Percentiles rank a stretch among this genome's conserved stretches.
Evolutionary conservation across 306 rosid genomes (phyloP).

Genomic region (Corylus avellana): DNA sequence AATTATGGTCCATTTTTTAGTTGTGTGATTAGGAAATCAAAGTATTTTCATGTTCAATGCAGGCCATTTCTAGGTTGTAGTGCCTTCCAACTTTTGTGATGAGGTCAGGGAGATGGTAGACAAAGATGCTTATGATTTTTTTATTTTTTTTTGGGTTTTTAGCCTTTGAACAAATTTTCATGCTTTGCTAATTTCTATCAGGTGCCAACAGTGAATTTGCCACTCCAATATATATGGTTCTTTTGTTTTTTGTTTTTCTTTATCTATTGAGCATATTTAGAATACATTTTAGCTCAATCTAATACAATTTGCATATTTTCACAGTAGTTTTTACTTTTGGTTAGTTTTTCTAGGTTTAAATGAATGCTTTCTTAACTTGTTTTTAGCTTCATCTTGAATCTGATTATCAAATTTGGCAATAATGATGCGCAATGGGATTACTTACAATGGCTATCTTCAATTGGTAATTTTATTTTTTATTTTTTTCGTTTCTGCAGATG

Average conservation of each 20-base stretch:
- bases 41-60: neutral
- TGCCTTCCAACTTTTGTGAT: neutral
- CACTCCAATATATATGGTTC: neutral
- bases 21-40: neutral
- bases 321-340: neutral
- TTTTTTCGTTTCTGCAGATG: constrained; percentile 65
- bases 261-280: neutral
- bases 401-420: constrained; percentile 9
- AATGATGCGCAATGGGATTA: constrained; percentile 15
- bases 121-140: neutral
- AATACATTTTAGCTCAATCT: neutral
- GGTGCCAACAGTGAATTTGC: neutral
- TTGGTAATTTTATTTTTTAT: neutral
- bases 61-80: constrained; percentile 9
- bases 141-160: neutral
- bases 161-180: neutral
- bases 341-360: neutral
- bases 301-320: neutral
- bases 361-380: constrained; percentile 6
- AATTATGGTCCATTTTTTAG: neutral
- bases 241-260: neutral
- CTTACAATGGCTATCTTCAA: constrained; percentile 29
- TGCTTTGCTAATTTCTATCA: neutral
- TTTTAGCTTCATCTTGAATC: constrained; percentile 19
- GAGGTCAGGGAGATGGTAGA: neutral